A percentile compares a stretch with the other conserved stretches of the same genome.
These are phyloP conservation scores for Orbilia ellipsospora DNA, from an alignment of 2,329 filamentous ascomycete species.

Conservation along the genomic window DNA sequence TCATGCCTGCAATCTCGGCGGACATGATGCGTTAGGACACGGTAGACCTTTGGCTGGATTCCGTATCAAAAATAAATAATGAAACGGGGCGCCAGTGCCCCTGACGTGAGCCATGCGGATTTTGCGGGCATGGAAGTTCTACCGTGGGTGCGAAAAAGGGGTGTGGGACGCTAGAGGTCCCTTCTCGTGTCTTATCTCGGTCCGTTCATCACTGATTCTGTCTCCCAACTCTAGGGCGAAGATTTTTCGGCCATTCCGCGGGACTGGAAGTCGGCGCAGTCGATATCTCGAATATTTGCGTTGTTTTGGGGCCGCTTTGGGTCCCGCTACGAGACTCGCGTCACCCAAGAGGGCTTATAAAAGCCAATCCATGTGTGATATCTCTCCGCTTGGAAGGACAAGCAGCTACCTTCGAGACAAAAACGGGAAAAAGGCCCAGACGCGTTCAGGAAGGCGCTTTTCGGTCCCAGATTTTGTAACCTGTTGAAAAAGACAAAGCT, in stretches of 20 bases:
- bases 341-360: constrained; percentile 5
- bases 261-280: constrained; percentile 22
- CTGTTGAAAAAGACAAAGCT: too few relatives aligned
- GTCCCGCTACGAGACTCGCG: constrained; percentile 9
- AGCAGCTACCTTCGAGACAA: constrained; percentile 9
- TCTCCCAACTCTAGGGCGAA: constrained; percentile 23
- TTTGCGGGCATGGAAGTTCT: constrained; percentile 11
- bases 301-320: constrained; percentile 27
- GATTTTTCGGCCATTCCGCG: constrained; percentile 33
- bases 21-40: background rate
- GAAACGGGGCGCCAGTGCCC: constrained; percentile 22
- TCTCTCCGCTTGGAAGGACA: constrained; percentile 3
- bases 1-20: background rate
- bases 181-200: constrained; percentile 2
- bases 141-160: constrained; percentile 12
- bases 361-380: constrained; percentile 9
- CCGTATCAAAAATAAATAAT: constrained; percentile 13
- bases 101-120: constrained; percentile 24
- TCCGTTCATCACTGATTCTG: constrained; percentile 35
- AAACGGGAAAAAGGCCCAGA: constrained; percentile 11
- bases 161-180: constrained; percentile 7
- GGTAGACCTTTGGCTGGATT: constrained; percentile 1
- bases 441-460: constrained; percentile 15
- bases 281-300: constrained; percentile 45
- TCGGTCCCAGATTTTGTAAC: background rate